Evolutionary conservation across 805 yeast species (phyloP).

Genomic region (Wickerhamiella azyma): DNA sequence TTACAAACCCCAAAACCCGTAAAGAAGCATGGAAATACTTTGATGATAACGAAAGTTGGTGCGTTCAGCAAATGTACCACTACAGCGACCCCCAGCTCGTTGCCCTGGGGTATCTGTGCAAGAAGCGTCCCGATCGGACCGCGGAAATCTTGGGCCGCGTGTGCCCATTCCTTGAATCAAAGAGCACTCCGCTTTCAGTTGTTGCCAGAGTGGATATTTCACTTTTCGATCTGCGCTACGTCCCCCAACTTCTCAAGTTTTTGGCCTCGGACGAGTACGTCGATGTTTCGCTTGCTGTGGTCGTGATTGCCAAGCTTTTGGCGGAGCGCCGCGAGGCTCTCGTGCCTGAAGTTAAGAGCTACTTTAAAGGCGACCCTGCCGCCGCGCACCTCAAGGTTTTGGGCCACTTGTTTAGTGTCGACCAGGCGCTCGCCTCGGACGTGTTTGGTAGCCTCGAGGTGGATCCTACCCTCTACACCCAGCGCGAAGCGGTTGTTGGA

Average conservation of each 20-base stretch:
- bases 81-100: slow-evolving; percentile 15
- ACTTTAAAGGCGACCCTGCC: slow-evolving; percentile 1
- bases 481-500: slow-evolving; percentile 16
- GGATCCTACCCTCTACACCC: slow-evolving; percentile 10
- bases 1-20: slow-evolving; percentile 13
- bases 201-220: slow-evolving; percentile 7
- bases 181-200: slow-evolving; percentile 8
- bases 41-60: slow-evolving; percentile 8
- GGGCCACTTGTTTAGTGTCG: slow-evolving; percentile 21
- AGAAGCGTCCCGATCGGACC: slow-evolving; percentile 10
- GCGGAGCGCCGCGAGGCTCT: not conserved
- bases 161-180: not conserved
- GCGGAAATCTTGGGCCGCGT: slow-evolving; percentile 9
- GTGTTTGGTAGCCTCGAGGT: slow-evolving; percentile 18
- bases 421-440: slow-evolving; percentile 18
- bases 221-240: not conserved
- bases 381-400: slow-evolving; percentile 16
- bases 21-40: slow-evolving; percentile 10
- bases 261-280: slow-evolving; percentile 3
- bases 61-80: slow-evolving; percentile 7
- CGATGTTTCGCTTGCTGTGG: slow-evolving; percentile 6
- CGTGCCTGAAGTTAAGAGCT: slow-evolving; percentile 2
- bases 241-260: slow-evolving; percentile 6
- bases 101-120: slow-evolving; percentile 17
- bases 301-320: slow-evolving; percentile 6